A percentile compares a stretch with the other conserved stretches of the same genome.
Conservation (phyloP, 1,284 basidiomycete genomes). For the Microbotryomycetes sp. region DNA sequence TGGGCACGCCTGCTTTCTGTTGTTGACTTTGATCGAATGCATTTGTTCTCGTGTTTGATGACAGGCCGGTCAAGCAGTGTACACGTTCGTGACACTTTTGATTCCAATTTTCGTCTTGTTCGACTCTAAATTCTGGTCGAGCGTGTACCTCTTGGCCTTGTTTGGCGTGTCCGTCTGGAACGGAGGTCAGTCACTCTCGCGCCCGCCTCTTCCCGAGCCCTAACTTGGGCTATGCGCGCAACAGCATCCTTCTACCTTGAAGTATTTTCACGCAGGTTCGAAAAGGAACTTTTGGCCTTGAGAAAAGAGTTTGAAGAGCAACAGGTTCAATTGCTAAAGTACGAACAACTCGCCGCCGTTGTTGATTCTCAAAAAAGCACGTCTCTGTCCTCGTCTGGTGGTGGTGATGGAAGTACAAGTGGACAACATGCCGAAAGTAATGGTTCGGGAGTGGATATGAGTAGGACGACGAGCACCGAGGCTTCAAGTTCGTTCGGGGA, state of each 20-base stretch:
- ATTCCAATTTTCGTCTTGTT: constrained; percentile 33
- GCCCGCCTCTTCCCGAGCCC: background rate
- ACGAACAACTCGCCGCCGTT: background rate
- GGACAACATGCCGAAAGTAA: too few relatives aligned
- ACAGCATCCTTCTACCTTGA: constrained; percentile 23
- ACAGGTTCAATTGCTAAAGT: constrained; percentile 1
- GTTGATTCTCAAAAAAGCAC: background rate
- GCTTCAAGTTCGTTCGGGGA: background rate
- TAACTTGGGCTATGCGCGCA: background rate
- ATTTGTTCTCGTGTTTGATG: background rate
- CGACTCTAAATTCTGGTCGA: constrained; percentile 34
- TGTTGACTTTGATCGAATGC: background rate
- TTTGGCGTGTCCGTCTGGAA: constrained; percentile 38
- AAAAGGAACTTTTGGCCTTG: constrained; percentile 34
- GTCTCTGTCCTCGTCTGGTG: background rate
- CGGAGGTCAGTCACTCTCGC: constrained; percentile 11
- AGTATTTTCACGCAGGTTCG: constrained; percentile 33
- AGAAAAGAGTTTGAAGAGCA: constrained; percentile 35
- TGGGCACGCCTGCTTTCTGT: background rate
- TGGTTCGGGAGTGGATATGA: background rate
- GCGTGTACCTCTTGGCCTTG: constrained; percentile 32
- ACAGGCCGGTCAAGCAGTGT: constrained; percentile 31
- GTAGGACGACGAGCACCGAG: background rate
- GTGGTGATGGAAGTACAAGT: too few relatives aligned
- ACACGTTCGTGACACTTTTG: constrained; percentile 36